Evolutionary conservation across 345 rosid genomes (phyloP).

Genomic region (Raphanus raphanistrum): DNA sequence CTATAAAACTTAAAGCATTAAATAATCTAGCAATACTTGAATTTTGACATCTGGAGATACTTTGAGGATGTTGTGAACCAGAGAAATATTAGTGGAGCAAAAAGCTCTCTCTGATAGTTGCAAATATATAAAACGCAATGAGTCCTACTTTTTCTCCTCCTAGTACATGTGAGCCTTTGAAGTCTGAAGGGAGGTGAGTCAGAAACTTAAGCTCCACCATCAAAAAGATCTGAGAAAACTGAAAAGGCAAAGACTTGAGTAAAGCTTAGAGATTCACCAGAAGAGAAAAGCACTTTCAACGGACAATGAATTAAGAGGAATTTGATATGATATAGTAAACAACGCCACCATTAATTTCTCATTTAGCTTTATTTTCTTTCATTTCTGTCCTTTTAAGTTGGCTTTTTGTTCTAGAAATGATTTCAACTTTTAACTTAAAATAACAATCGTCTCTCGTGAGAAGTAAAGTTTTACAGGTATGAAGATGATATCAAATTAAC

Average conservation of each 20-base stretch:
- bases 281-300: slow-evolving; percentile 29
- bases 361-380: slow-evolving; percentile 1
- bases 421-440: background rate
- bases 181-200: slow-evolving; percentile 21
- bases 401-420: background rate
- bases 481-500: background rate
- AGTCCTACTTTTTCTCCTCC: slow-evolving; percentile 1
- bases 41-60: slow-evolving; percentile 7
- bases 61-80: slow-evolving; percentile 15
- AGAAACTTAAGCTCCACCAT: slow-evolving; percentile 29
- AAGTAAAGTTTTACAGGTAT: background rate
- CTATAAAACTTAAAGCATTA: background rate
- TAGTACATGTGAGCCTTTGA: slow-evolving; percentile 24
- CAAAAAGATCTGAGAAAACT: slow-evolving; percentile 1
- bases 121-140: slow-evolving; percentile 2
- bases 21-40: background rate
- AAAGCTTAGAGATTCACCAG: slow-evolving; percentile 28
- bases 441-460: background rate
- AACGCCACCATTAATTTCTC: slow-evolving; percentile 3
- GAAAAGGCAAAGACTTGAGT: slow-evolving; percentile 12
- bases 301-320: slow-evolving; percentile 18
- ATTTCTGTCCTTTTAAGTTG: background rate
- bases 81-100: slow-evolving; percentile 24
- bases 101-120: slow-evolving; percentile 8
- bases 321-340: slow-evolving; percentile 18